phyloP scores from a whole-genome alignment of 2,329 filamentous ascomycete genomes.

The Chrysosporium keratinophilum region DNA sequence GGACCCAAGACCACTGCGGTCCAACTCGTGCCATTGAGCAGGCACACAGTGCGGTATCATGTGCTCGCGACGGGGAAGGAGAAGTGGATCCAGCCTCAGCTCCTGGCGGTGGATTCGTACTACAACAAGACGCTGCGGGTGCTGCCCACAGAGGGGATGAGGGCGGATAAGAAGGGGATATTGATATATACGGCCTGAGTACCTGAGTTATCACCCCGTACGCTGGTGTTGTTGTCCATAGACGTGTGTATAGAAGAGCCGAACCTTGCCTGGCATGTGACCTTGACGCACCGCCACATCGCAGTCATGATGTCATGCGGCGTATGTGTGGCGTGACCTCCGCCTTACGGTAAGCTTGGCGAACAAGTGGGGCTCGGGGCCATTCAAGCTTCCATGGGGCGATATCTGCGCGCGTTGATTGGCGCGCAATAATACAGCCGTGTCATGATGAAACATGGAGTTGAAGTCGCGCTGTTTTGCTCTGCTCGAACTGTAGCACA shows the following conservation, averaged over 20 bases:
- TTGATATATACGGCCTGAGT: conserved; percentile 27
- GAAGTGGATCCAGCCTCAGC: conserved; percentile 58
- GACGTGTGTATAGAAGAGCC: too few relatives aligned
- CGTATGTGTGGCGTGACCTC: background rate
- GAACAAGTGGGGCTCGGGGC: background rate
- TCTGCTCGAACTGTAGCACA: too few relatives aligned
- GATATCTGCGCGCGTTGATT: background rate
- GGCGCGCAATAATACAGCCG: background rate
- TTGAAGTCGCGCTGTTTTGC: background rate
- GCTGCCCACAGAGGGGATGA: conserved; percentile 62
- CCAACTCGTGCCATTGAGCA: conserved; percentile 71
- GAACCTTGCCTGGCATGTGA: background rate
- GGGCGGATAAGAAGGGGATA: conserved; percentile 44
- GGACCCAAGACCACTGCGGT: conserved; percentile 72
- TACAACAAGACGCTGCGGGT: conserved; percentile 85
- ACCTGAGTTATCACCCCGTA: too few relatives aligned
- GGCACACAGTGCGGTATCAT: conserved; percentile 62
- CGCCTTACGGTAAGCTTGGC: background rate
- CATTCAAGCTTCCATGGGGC: background rate
- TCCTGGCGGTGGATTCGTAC: conserved; percentile 77
- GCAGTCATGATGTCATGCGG: background rate
- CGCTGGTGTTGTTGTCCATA: too few relatives aligned
- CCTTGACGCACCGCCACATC: background rate
- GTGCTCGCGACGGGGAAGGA: conserved; percentile 57
- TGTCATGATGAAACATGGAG: conserved; percentile 1